A percentile compares a stretch with the other conserved stretches of the same genome.
Conservation (phyloP, 1,284 basidiomycete species). For the Anthracocystis walkeri region DNA sequence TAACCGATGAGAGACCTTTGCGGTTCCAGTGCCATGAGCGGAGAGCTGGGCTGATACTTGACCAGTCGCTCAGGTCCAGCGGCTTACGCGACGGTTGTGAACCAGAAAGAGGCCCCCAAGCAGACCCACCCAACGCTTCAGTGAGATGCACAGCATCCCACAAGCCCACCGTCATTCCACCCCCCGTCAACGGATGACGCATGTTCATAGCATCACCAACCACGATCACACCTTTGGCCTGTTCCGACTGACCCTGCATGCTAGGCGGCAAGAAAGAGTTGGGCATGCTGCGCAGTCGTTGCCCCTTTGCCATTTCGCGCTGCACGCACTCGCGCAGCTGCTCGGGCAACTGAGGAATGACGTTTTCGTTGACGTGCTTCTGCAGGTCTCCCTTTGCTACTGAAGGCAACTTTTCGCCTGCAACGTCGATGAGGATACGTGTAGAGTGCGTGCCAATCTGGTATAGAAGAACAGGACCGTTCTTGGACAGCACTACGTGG, state of each 20-base stretch:
- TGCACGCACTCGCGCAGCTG: constrained; percentile 57
- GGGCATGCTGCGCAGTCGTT: constrained; percentile 81
- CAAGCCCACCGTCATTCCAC: constrained; percentile 69
- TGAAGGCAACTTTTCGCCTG: constrained; percentile 80
- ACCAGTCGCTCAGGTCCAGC: constrained; percentile 58
- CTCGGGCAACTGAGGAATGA: constrained; percentile 63
- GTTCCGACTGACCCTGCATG: constrained; percentile 77
- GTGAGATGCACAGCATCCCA: constrained; percentile 68
- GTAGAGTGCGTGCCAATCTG: constrained; percentile 82
- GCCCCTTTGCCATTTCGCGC: constrained; percentile 54
- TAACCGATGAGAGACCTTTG: constrained; percentile 63
- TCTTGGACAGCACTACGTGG: constrained; percentile 80
- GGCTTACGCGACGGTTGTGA: constrained; percentile 15
- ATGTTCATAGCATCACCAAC: constrained; percentile 99
- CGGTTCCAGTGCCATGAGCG: constrained; percentile 67
- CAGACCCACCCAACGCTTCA: constrained; percentile 55
- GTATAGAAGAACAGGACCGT: constrained; percentile 87
- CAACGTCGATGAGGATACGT: constrained; percentile 92
- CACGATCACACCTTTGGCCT: constrained; percentile 81
- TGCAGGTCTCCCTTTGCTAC: constrained; percentile 75
- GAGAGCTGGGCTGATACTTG: constrained; percentile 50
- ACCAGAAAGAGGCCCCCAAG: constrained; percentile 54
- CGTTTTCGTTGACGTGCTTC: constrained; percentile 53
- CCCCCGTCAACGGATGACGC: constrained; percentile 97
- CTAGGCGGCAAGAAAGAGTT: constrained; percentile 91